Base-by-base conservation (phyloP, 148 eudicot genomes). In the Chenopodium formosanum region DNA sequence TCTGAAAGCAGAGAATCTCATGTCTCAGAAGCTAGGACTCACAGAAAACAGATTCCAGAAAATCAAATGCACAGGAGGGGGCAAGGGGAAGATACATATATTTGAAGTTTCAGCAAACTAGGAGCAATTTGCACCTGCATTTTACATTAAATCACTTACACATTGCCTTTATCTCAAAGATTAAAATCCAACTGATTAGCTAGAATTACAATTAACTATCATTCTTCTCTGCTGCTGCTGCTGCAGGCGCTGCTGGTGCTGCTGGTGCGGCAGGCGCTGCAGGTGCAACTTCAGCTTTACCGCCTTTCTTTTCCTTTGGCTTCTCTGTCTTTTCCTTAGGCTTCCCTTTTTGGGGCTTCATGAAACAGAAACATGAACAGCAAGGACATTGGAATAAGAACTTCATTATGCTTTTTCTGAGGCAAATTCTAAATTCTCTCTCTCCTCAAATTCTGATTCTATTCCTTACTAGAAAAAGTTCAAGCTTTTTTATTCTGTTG, bases 311-410 rank as follows among this genome's bases (percentile, higher is more conserved):
- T 62, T 62, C 66, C 11, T 62, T 58, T 19, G 63, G 63, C 63
- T 58, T 58, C 2, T 87, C 77, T 53, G 47, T 71, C 83, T 81
- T 79, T 62, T 81, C 87, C 83, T 84, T 85, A 0, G 91, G 90
- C 79, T 84, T 87, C 37, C 90, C 87, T 70, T 80, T 86, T 76
- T 87, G 85, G 4, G 88, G 88, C 79, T 87, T 89, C 87, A 89
- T 70, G 86, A 89, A 89, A 82, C 88, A 84, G 82, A 89, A 89
- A 72, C 90, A 89, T 27, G 90, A 87, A 81, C 91, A 89, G 32
- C 90, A 86, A 16, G 91, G 88, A 64, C 88, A 89, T 82, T 84
- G 87, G 64, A 89, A 87, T 86, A 89, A 87, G 87, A 89, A 89
- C 87, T 89, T 89, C 91, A 89, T 87, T 12, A 48, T 60, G 27